Percentiles rank a stretch among this genome's conserved stretches.
Conservation (phyloP, 441 rosid genomes). For the Jatropha multifida region DNA sequence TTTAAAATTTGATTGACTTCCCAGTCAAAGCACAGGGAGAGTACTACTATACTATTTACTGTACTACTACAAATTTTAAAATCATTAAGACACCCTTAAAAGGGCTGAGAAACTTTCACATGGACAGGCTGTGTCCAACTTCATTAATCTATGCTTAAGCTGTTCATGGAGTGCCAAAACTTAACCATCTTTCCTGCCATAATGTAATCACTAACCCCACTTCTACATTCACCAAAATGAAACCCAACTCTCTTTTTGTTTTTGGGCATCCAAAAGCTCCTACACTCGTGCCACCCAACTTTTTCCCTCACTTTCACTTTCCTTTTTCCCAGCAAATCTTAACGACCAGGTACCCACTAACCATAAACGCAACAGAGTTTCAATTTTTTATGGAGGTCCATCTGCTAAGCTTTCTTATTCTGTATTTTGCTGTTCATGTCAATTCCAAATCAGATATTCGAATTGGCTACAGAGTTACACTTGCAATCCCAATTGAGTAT, state of each 20-base stretch:
- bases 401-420: conserved; percentile 27
- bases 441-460: conserved; percentile 50
- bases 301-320: conserved; percentile 23
- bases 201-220: conserved; percentile 27
- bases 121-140: conserved; percentile 47
- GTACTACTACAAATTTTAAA: background rate
- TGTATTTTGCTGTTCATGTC: conserved; percentile 32
- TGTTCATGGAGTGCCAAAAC: conserved; percentile 10
- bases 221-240: conserved; percentile 23
- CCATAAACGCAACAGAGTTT: background rate
- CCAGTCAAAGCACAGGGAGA: no score
- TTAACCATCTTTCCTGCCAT: conserved; percentile 20
- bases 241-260: conserved; percentile 34
- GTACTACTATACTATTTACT: no score
- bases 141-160: conserved; percentile 12
- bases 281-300: conserved; percentile 29
- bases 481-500: conserved; percentile 55
- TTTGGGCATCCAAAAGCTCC: conserved; percentile 34
- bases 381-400: conserved; percentile 38
- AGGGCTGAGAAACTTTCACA: conserved; percentile 23
- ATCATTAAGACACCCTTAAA: conserved; percentile 2
- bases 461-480: conserved; percentile 44
- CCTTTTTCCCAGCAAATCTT: conserved; percentile 23
- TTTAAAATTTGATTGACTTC: background rate
- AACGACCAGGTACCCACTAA: conserved; percentile 12